Percentiles rank a stretch among this genome's conserved stretches.
These are phyloP conservation scores for Citrus unshiu DNA, from an alignment of 345 rosid genomes.

Conservation along the genomic window DNA sequence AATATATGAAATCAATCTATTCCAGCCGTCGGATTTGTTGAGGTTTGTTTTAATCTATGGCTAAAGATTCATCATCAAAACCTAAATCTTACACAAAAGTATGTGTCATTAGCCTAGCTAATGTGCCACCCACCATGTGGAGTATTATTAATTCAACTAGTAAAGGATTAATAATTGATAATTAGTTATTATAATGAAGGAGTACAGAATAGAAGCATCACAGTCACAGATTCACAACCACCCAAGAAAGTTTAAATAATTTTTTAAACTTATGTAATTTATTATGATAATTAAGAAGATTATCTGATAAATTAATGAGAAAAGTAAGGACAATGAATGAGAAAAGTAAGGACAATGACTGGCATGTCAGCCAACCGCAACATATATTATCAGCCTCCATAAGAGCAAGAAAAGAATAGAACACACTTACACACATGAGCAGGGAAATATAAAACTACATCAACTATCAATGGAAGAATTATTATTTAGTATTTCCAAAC, in stretches of 20 bases:
- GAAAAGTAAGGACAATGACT: constrained; percentile 37
- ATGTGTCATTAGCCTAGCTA: background rate
- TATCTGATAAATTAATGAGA: constrained; percentile 13
- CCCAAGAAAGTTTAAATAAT: background rate
- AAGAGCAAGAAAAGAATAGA: constrained; percentile 29
- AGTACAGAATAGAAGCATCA: constrained; percentile 24
- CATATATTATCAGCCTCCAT: constrained; percentile 7
- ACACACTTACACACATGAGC: constrained; percentile 19
- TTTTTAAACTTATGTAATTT: background rate
- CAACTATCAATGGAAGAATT: background rate
- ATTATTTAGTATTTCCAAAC: too few species aligned
- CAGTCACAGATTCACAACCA: constrained; percentile 10
- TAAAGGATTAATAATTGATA: background rate
- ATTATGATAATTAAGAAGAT: constrained; percentile 4
- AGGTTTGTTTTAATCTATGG: background rate
- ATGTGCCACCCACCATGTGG: constrained; percentile 13
- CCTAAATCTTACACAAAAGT: background rate
- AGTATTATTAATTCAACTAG: background rate
- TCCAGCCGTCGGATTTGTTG: constrained; percentile 6
- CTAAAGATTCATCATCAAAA: background rate
- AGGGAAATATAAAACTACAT: constrained; percentile 14
- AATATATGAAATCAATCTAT: background rate
- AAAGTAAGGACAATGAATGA: constrained; percentile 30
- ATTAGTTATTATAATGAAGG: background rate
- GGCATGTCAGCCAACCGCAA: constrained; percentile 34